Conservation (phyloP, 306 rosid genomes). For the Vigna mungo region DNA sequence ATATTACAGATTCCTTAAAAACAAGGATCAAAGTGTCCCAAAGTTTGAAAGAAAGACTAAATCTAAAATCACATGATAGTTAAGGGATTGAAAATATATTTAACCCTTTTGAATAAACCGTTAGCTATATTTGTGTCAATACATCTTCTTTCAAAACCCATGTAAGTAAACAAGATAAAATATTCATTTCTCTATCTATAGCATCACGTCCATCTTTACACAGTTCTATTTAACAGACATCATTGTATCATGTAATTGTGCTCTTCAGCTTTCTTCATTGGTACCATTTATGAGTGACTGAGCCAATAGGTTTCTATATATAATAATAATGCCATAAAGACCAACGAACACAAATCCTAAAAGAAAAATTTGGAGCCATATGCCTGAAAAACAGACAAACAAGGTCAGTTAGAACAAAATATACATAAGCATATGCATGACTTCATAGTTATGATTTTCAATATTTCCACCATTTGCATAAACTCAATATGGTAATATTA, state of each 20-base stretch:
- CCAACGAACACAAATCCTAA: slow-evolving; percentile 20
- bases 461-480: slow-evolving; percentile 19
- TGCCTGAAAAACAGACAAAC: slow-evolving; percentile 49
- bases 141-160: slow-evolving; percentile 10
- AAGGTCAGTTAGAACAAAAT: slow-evolving; percentile 31
- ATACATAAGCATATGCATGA: slow-evolving; percentile 21
- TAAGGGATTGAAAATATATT: too few relatives aligned
- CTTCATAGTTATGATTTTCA: slow-evolving; percentile 7
- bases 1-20: too few relatives aligned
- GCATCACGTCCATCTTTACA: slow-evolving; percentile 34
- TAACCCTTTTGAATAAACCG: background rate
- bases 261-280: slow-evolving; percentile 28
- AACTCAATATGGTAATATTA: slow-evolving; percentile 5
- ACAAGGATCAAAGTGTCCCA: too few relatives aligned
- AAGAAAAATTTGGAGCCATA: slow-evolving; percentile 25
- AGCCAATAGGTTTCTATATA: slow-evolving; percentile 16
- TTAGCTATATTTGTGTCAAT: slow-evolving; percentile 3
- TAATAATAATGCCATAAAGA: slow-evolving; percentile 26
- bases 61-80: too few relatives aligned
- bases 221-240: slow-evolving; percentile 36
- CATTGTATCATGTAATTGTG: slow-evolving; percentile 19
- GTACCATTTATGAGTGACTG: slow-evolving; percentile 15
- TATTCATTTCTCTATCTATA: slow-evolving; percentile 39
- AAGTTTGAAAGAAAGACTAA: too few relatives aligned
- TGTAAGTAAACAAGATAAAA: slow-evolving; percentile 32